Evolutionary conservation across 2,329 filamentous ascomycete genomes (phyloP).

Genomic region (Neofusicoccum umdonicola): DNA sequence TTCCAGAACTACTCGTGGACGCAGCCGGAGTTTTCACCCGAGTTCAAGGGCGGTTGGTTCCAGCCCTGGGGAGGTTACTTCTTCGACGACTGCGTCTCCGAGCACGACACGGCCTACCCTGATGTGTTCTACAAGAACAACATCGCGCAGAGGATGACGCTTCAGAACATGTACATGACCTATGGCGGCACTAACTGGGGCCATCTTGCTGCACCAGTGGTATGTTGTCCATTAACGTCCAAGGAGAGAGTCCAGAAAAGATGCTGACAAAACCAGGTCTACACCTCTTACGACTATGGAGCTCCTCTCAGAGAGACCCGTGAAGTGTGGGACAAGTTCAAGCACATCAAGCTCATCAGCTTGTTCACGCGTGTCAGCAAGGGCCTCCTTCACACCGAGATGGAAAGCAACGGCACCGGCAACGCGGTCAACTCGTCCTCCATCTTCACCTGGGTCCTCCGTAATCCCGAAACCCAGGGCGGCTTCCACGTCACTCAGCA

Average conservation of each 20-base stretch:
- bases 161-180: slow-evolving; percentile 63
- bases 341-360: slow-evolving; percentile 61
- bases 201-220: slow-evolving; percentile 54
- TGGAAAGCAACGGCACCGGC: slow-evolving; percentile 51
- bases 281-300: slow-evolving; percentile 63
- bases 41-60: slow-evolving; percentile 61
- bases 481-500: slow-evolving; percentile 62
- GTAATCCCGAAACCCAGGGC: slow-evolving; percentile 57
- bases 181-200: slow-evolving; percentile 66
- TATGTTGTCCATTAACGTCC: too few relatives aligned
- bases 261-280: slow-evolving; percentile 22
- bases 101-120: slow-evolving; percentile 59
- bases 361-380: slow-evolving; percentile 59
- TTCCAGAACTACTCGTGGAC: slow-evolving; percentile 43
- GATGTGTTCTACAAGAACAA: slow-evolving; percentile 65
- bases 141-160: slow-evolving; percentile 58
- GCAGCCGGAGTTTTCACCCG: slow-evolving; percentile 57
- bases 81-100: slow-evolving; percentile 52
- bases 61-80: slow-evolving; percentile 60
- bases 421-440: slow-evolving; percentile 53
- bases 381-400: slow-evolving; percentile 55
- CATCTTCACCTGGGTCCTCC: slow-evolving; percentile 55
- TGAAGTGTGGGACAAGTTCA: slow-evolving; percentile 58
- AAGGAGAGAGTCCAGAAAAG: too few relatives aligned
- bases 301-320: slow-evolving; percentile 61